Base-by-base conservation (phyloP, 2,329 filamentous ascomycete genomes). In the Cladosporium sp. region DNA sequence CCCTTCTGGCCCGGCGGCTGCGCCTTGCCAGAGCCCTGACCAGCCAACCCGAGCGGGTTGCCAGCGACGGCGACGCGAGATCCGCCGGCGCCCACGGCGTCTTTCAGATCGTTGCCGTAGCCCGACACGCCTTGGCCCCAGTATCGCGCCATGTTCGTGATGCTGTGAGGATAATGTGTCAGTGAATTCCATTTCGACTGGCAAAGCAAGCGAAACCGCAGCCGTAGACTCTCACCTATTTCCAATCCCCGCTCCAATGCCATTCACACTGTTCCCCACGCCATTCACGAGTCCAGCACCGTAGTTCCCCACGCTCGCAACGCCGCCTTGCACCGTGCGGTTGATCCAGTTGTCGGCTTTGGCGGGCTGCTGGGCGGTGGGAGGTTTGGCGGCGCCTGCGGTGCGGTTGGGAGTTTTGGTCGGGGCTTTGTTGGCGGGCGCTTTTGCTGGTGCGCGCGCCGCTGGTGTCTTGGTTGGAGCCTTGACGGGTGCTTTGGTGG, bases 101-200 rank as follows among this genome's bases (percentile, higher is more conserved):
- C 74, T 56, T 77, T 77, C 61, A 77, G 70, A 27, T 68, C 68
- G 59, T 77, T 77, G 20, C 74, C 74, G 52, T 77, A 76, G 36
- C 71, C 72, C 37, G 73, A 69, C 3, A 77, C 70, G 40, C 70
- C 65, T 58, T 76, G 72, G 48, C 72, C 74, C 74, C 73, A 76
- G 41, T 62, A 61, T 37, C 72, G 68, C 2, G 73, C 70, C 3
- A 71, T 68, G 51, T 71, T 69, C 41, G 74, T 61, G 38, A 77
- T 70, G 34, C 72, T 73, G 53, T 18, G 19, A 17, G 19, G 24
- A 9, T 22, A 7, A 22, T 4, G 18, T 7, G 37, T 48, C 19
- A 29, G 43, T 29, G 13, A 42, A 45, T 51, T 17, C 12, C 5
- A 27, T 27, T 27, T 15, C 11, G 2, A 7, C 15, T 36, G 12